Evolutionary conservation across 1,284 basidiomycete genomes (phyloP).

Genomic region (Ustilago esculenta): DNA sequence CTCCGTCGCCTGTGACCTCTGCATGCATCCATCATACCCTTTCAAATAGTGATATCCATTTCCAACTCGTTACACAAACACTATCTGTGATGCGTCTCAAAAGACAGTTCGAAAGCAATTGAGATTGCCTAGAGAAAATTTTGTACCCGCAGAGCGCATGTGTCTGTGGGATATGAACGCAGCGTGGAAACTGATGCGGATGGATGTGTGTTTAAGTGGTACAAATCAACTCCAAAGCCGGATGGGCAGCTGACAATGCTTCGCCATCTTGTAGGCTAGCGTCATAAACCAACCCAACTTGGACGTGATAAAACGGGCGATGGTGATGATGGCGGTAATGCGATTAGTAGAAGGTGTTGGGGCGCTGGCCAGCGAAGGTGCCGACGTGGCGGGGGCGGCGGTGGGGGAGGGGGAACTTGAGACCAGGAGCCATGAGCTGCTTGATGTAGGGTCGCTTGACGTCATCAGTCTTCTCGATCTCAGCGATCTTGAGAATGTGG

Average conservation of each 20-base stretch:
- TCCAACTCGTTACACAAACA: no score
- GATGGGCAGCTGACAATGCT: neutral
- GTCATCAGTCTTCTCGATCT: conserved; percentile 90
- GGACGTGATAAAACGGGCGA: conserved; percentile 5
- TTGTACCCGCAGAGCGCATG: conserved; percentile 7
- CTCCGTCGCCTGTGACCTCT: conserved; percentile 28
- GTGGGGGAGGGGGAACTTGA: conserved; percentile 99
- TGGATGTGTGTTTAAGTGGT: neutral
- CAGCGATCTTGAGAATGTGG: conserved; percentile 92
- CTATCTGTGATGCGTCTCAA: neutral
- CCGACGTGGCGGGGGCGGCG: conserved; percentile 71
- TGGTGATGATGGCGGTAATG: conserved; percentile 8
- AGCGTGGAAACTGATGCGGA: neutral
- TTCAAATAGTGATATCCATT: no score
- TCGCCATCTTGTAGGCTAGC: neutral
- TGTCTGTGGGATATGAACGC: conserved; percentile 5
- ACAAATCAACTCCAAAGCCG: neutral
- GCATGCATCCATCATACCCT: neutral
- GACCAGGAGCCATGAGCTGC: conserved; percentile 86
- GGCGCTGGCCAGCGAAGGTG: conserved; percentile 68
- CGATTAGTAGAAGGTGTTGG: conserved; percentile 69
- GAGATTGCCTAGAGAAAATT: conserved; percentile 33
- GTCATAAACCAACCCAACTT: conserved; percentile 3
- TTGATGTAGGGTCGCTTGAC: conserved; percentile 89
- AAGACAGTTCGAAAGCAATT: conserved; percentile 27